These are phyloP conservation scores for Tolypocladium nubicola DNA, from an alignment of 2,329 filamentous ascomycete genomes.

Conservation along the genomic window DNA sequence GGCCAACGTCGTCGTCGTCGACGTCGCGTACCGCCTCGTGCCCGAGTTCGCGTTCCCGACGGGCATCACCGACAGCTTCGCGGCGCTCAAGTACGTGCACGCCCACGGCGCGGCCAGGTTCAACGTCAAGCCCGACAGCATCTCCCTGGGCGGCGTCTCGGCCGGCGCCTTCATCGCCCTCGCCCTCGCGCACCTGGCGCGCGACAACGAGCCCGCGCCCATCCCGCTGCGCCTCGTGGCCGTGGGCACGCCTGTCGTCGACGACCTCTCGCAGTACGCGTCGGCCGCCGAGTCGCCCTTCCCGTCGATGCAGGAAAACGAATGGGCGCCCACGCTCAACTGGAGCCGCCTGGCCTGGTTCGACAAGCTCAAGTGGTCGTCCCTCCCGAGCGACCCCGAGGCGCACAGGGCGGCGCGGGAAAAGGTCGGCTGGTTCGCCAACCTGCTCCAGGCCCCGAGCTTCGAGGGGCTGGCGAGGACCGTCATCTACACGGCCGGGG, in stretches of 20 bases:
- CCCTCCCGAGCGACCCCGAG: slow-evolving; percentile 8
- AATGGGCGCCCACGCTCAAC: slow-evolving; percentile 31
- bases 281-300: slow-evolving; percentile 25
- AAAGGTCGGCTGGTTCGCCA: slow-evolving; percentile 14
- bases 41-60: slow-evolving; percentile 39
- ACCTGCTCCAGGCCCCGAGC: slow-evolving; percentile 23
- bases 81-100: slow-evolving; percentile 29
- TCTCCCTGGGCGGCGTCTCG: slow-evolving; percentile 34
- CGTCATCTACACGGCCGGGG: slow-evolving; percentile 30
- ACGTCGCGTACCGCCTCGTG: slow-evolving; percentile 40
- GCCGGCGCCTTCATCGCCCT: slow-evolving; percentile 31
- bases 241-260: slow-evolving; percentile 28
- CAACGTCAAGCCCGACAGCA: slow-evolving; percentile 23
- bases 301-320: slow-evolving; percentile 28
- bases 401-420: slow-evolving; percentile 7
- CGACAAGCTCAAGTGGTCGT: slow-evolving; percentile 21
- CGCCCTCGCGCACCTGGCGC: slow-evolving; percentile 26
- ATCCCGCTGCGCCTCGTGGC: slow-evolving; percentile 27
- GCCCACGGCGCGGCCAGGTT: slow-evolving; percentile 21
- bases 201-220: slow-evolving; percentile 17
- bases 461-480: slow-evolving; percentile 24
- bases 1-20: slow-evolving; percentile 33
- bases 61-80: slow-evolving; percentile 36
- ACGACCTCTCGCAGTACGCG: slow-evolving; percentile 26
- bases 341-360: slow-evolving; percentile 32